Percentiles rank a stretch among this genome's conserved stretches.
Conservation (phyloP, 768 basidiomycete species). For the Dioszegia aurantiaca region DNA sequence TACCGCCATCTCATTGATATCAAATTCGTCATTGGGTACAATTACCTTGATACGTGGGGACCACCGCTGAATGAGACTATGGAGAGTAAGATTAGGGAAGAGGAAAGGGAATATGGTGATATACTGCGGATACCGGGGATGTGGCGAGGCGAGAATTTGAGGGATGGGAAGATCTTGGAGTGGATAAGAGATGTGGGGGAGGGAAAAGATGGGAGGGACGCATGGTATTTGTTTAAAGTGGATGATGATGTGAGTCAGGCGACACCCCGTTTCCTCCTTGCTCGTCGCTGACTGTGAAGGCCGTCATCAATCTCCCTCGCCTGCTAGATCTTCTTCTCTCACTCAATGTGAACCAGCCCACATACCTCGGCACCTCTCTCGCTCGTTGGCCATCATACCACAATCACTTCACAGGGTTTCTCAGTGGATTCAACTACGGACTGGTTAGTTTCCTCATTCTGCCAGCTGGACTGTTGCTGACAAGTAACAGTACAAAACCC, state of each 20-base stretch:
- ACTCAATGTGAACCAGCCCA: conserved; percentile 19
- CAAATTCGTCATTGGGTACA: conserved; percentile 31
- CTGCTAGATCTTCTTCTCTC: conserved; percentile 28
- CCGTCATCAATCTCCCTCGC: conserved; percentile 25
- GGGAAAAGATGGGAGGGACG: conserved; percentile 22
- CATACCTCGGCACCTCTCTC: conserved; percentile 31
- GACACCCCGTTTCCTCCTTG: not conserved
- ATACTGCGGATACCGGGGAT: conserved; percentile 18
- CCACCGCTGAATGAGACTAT: conserved; percentile 13
- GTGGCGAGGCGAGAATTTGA: conserved; percentile 20
- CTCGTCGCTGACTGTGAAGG: conserved; percentile 15
- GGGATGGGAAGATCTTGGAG: conserved; percentile 24
- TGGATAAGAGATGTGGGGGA: conserved; percentile 22
- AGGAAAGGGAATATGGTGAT: conserved; percentile 27
- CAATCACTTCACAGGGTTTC: conserved; percentile 31
- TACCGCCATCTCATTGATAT: conserved; percentile 30
- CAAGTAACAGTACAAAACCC: conserved; percentile 25
- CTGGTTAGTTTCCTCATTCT: conserved; percentile 16
- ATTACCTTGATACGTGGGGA: conserved; percentile 13
- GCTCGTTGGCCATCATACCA: conserved; percentile 30
- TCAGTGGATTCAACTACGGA: conserved; percentile 29
- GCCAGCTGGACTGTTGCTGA: too few relatives aligned
- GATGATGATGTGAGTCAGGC: conserved; percentile 34
- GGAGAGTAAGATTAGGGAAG: conserved; percentile 17
- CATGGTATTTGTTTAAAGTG: conserved; percentile 33